These are phyloP conservation scores for Tetrahymena malaccensis DNA, from an alignment of 73 alveolate species.

Conservation along the genomic window DNA sequence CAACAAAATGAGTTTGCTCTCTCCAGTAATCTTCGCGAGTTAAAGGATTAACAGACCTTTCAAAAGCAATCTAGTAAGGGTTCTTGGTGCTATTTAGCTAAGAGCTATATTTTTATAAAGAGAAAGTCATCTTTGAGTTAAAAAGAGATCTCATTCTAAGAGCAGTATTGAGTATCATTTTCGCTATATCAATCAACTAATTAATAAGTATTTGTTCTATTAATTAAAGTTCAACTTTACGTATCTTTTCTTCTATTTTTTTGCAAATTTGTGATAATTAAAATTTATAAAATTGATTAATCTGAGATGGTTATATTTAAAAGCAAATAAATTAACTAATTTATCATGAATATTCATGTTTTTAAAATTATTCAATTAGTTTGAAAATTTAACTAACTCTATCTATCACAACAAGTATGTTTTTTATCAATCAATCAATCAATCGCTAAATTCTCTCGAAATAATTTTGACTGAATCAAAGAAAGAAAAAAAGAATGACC, in stretches of 20 bases:
- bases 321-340: background rate
- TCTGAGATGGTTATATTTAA: background rate
- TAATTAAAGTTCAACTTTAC: background rate
- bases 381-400: background rate
- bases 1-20: conserved; percentile 25
- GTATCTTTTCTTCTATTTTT: background rate
- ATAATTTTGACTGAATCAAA: too few relatives aligned
- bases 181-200: background rate
- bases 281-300: background rate
- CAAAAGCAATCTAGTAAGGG: background rate
- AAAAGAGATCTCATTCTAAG: background rate
- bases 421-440: too few relatives aligned
- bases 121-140: background rate
- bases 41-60: background rate
- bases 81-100: background rate
- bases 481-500: too few relatives aligned
- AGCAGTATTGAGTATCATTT: background rate
- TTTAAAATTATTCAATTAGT: background rate
- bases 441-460: too few relatives aligned
- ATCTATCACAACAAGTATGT: too few relatives aligned
- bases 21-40: conserved; percentile 11
- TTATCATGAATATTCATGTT: background rate
- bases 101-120: background rate
- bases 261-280: background rate
- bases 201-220: background rate